phyloP scores from a whole-genome alignment of 1,139 yeast species.

The Pichia sp. region DNA sequence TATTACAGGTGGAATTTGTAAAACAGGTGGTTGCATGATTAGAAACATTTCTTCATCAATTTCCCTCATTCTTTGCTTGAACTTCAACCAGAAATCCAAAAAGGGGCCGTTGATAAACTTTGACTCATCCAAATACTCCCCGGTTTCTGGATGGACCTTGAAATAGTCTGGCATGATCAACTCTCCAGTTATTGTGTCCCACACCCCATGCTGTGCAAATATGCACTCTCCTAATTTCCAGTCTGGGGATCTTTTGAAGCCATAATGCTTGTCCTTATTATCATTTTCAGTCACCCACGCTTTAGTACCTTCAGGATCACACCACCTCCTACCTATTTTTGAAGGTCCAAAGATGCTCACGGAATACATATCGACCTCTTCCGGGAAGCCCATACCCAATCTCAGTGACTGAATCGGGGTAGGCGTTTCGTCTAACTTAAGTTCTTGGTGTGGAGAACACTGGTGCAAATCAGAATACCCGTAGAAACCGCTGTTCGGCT shows the following conservation, averaged over 20 bases:
- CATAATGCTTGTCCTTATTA: constrained; percentile 57
- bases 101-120: constrained; percentile 62
- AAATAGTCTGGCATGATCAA: constrained; percentile 49
- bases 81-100: constrained; percentile 51
- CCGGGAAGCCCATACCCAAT: constrained; percentile 69
- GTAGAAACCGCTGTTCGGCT: constrained; percentile 68
- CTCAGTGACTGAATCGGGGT: constrained; percentile 55
- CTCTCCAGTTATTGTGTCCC: constrained; percentile 48
- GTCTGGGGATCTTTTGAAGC: constrained; percentile 56
- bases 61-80: constrained; percentile 46
- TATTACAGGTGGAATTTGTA: constrained; percentile 72
- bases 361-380: constrained; percentile 60
- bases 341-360: constrained; percentile 72
- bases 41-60: constrained; percentile 48
- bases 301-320: constrained; percentile 63
- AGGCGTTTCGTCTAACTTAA: constrained; percentile 66
- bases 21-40: constrained; percentile 78
- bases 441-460: constrained; percentile 51
- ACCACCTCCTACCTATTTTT: constrained; percentile 47
- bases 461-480: constrained; percentile 47
- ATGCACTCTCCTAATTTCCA: constrained; percentile 78
- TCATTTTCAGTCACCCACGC: constrained; percentile 61
- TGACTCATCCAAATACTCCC: constrained; percentile 44
- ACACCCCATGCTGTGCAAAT: constrained; percentile 73
- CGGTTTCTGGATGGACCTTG: constrained; percentile 38